Percentiles rank a stretch among this genome's conserved stretches.
Conservation (phyloP, 2,329 filamentous ascomycete genomes). For the Chaetomiaceae sp. region DNA sequence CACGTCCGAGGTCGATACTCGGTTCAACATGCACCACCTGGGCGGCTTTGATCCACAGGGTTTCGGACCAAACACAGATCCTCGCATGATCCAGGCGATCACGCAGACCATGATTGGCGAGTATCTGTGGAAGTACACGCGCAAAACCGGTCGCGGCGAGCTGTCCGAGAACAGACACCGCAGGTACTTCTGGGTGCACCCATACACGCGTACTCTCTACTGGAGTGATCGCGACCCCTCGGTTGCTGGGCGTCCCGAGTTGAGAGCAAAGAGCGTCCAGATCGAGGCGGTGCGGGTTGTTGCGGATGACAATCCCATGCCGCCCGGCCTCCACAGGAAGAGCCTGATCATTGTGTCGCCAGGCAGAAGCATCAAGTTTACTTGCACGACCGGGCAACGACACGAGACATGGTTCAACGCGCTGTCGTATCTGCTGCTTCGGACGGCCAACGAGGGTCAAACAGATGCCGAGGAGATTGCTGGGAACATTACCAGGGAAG, state of each 20-base stretch:
- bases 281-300: constrained; percentile 93
- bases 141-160: constrained; percentile 83
- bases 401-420: constrained; percentile 99
- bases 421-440: constrained; percentile 82
- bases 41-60: constrained; percentile 51
- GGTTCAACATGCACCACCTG: constrained; percentile 72
- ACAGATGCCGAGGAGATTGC: constrained; percentile 56
- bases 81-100: constrained; percentile 97
- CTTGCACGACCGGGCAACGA: constrained; percentile 84
- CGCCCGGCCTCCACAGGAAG: constrained; percentile 90
- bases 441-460: constrained; percentile 62
- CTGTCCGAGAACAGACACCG: constrained; percentile 87
- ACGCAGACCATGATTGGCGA: constrained; percentile 99
- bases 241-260: constrained; percentile 67
- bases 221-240: constrained; percentile 92
- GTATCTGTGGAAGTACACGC: constrained; percentile 98
- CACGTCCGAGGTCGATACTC: constrained; percentile 83
- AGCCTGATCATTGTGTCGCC: constrained; percentile 87
- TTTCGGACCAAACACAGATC: constrained; percentile 73
- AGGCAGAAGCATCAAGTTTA: constrained; percentile 86
- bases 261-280: constrained; percentile 79
- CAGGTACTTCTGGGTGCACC: constrained; percentile 98
- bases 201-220: constrained; percentile 92
- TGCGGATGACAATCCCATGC: constrained; percentile 90
- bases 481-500: constrained; percentile 54